These are phyloP conservation scores for Termitomyces sp. DNA, from an alignment of 768 basidiomycete species.

Conservation along the genomic window DNA sequence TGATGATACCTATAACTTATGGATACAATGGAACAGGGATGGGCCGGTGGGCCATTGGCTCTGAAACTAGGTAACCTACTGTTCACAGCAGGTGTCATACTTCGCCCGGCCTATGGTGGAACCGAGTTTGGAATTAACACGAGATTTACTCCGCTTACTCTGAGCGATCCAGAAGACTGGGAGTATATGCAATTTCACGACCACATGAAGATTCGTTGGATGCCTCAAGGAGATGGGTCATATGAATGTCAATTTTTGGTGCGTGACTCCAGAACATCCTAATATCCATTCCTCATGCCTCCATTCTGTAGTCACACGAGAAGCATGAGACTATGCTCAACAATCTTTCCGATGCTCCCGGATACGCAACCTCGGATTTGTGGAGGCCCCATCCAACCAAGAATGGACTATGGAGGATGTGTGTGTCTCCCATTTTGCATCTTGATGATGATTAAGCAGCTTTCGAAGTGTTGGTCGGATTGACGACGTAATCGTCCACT, in stretches of 20 bases:
- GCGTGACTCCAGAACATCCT: neutral
- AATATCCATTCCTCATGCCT: neutral
- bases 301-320: neutral
- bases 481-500: neutral
- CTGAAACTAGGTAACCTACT: slow-evolving; percentile 11
- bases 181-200: slow-evolving; percentile 10
- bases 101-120: slow-evolving; percentile 11
- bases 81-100: slow-evolving; percentile 5
- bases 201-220: slow-evolving; percentile 22
- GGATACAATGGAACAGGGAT: slow-evolving; percentile 5
- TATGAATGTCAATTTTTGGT: slow-evolving; percentile 35
- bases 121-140: slow-evolving; percentile 15
- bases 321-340: slow-evolving; percentile 15
- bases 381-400: slow-evolving; percentile 35
- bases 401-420: neutral
- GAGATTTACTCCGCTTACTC: slow-evolving; percentile 1
- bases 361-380: slow-evolving; percentile 40
- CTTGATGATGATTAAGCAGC: too few relatives aligned
- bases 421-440: neutral
- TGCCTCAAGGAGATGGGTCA: slow-evolving; percentile 22
- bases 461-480: slow-evolving; percentile 8
- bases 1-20: neutral
- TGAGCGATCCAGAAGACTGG: slow-evolving; percentile 18
- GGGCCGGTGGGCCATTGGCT: slow-evolving; percentile 11
- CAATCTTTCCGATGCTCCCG: slow-evolving; percentile 29